phyloP scores from a whole-genome alignment of 441 rosid species.

The Gossypium davidsonii region DNA sequence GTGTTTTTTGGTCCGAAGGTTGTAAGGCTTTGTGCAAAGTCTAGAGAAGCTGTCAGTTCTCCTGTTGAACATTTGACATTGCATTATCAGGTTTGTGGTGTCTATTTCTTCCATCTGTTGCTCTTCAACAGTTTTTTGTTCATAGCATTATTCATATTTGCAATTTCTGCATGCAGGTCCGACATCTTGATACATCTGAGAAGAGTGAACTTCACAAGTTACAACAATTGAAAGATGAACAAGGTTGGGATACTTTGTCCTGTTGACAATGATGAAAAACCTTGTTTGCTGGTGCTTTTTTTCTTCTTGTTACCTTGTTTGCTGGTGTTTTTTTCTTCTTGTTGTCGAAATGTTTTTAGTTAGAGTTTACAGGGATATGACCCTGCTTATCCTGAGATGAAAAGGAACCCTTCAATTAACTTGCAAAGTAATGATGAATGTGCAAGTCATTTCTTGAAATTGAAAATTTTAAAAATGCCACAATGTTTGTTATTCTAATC shows the following conservation, averaged over 20 bases:
- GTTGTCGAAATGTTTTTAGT: background rate
- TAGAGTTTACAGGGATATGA: background rate
- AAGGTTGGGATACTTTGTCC: slow-evolving; percentile 43
- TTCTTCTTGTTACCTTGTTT: background rate
- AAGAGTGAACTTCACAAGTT: slow-evolving; percentile 97
- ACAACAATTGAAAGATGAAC: slow-evolving; percentile 97
- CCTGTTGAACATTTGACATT: slow-evolving; percentile 99
- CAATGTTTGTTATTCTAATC: background rate
- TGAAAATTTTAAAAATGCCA: background rate
- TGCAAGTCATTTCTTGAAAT: background rate
- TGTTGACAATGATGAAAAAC: background rate
- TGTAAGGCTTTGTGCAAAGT: slow-evolving; percentile 97
- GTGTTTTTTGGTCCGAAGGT: slow-evolving; percentile 42
- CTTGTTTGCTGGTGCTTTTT: background rate
- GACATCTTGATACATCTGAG: slow-evolving; percentile 97
- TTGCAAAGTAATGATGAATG: background rate
- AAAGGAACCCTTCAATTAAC: background rate
- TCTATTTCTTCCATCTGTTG: slow-evolving; percentile 7
- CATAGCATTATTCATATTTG: slow-evolving; percentile 14
- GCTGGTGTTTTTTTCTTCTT: background rate
- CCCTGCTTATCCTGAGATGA: slow-evolving; percentile 3
- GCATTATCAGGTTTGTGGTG: slow-evolving; percentile 84
- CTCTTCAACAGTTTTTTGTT: background rate
- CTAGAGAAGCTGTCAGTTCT: slow-evolving; percentile 98
- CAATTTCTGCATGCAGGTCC: slow-evolving; percentile 55